A percentile compares a stretch with the other conserved stretches of the same genome.
phyloP scores from a whole-genome alignment of 2,329 filamentous ascomycete genomes.

The Aspergillus novofumigatus region DNA sequence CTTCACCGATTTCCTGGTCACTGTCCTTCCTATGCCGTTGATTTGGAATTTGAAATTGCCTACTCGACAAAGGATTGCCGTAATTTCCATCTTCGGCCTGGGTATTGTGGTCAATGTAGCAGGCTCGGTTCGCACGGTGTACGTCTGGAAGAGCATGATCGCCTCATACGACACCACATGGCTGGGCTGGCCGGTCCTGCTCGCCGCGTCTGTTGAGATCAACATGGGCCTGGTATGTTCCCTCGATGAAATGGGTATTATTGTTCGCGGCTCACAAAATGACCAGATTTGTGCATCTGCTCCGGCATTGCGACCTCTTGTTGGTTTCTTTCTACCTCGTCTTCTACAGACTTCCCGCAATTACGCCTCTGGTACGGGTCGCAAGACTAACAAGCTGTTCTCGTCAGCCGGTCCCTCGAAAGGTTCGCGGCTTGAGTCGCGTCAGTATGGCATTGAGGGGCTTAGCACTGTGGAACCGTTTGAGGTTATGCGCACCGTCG shows the following conservation, averaged over 20 bases:
- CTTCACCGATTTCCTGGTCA: slow-evolving; percentile 34
- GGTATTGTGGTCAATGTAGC: slow-evolving; percentile 35
- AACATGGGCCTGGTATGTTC: slow-evolving; percentile 32
- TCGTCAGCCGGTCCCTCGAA: slow-evolving; percentile 21
- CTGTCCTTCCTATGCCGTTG: slow-evolving; percentile 36
- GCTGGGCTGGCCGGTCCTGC: slow-evolving; percentile 30
- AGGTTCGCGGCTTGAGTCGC: slow-evolving; percentile 10
- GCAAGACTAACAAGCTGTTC: slow-evolving; percentile 18
- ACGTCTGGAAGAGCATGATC: slow-evolving; percentile 31
- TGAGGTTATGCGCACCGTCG: slow-evolving; percentile 32
- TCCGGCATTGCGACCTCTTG: slow-evolving; percentile 32
- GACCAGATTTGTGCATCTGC: slow-evolving; percentile 35
- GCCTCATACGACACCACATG: slow-evolving; percentile 32
- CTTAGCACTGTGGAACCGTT: slow-evolving; percentile 18
- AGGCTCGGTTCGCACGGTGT: slow-evolving; percentile 31
- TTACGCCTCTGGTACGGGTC: slow-evolving; percentile 15
- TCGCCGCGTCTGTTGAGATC: slow-evolving; percentile 32
- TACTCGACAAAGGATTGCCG: slow-evolving; percentile 31
- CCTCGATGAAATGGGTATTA: not conserved
- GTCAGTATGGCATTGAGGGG: slow-evolving; percentile 14
- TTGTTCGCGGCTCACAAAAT: not conserved
- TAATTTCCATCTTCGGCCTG: slow-evolving; percentile 37
- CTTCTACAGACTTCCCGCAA: slow-evolving; percentile 26
- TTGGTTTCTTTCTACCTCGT: slow-evolving; percentile 29
- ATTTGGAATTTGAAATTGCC: slow-evolving; percentile 39